Conservation (phyloP, 176 grass and related monocot species). For the Lolium rigidum region DNA sequence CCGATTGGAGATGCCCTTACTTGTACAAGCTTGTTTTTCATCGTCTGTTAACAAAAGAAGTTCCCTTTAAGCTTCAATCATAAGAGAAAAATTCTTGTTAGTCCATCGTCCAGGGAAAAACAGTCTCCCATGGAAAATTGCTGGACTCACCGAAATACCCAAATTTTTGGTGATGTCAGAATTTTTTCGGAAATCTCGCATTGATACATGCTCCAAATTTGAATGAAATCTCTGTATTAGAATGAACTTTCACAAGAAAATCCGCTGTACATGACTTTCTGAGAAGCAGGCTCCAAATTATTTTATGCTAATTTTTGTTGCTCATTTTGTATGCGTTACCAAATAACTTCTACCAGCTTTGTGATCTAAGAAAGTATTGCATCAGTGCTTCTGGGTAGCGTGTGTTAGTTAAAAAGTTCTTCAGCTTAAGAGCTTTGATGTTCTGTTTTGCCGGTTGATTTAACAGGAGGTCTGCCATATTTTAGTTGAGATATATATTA, state of each 20-base stretch:
- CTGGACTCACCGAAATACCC: neutral
- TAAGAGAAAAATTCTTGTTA: neutral
- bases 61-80: neutral
- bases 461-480: neutral
- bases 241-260: neutral
- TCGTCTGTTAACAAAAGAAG: neutral
- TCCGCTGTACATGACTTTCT: neutral
- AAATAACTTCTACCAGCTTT: neutral
- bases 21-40: too few relatives aligned
- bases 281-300: neutral
- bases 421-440: neutral
- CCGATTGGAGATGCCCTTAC: too few relatives aligned
- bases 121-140: neutral
- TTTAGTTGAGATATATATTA: neutral
- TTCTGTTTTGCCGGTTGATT: neutral
- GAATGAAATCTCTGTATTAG: neutral
- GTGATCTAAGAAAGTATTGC: neutral
- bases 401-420: neutral
- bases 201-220: neutral
- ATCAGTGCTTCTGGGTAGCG: neutral
- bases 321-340: neutral
- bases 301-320: neutral
- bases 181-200: neutral
- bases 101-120: too few relatives aligned
- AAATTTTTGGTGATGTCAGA: too few relatives aligned